A percentile compares a stretch with the other conserved stretches of the same genome.
Evolutionary conservation across 129 eudicot genomes (phyloP).

Genomic region (Pulicaria dysenterica): DNA sequence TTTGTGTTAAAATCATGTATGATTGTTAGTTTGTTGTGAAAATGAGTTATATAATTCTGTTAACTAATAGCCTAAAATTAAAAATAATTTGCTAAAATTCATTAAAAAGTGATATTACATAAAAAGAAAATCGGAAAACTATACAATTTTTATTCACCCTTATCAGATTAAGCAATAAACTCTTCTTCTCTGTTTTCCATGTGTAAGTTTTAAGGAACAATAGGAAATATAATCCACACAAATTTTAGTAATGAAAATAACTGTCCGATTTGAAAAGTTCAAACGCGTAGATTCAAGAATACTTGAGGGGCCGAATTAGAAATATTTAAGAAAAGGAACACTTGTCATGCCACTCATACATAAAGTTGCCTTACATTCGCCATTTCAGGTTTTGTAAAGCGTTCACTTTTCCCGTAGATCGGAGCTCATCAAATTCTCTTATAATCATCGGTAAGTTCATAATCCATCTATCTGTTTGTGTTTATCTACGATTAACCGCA

Average conservation of each 20-base stretch:
- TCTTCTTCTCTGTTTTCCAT: no score
- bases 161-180: no score
- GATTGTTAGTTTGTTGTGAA: no score
- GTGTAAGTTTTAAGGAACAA: neutral
- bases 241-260: conserved; percentile 31
- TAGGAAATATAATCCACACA: conserved; percentile 32
- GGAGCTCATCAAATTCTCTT: conserved; percentile 31
- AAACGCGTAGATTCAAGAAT: conserved; percentile 3
- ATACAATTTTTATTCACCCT: no score
- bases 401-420: conserved; percentile 37
- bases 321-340: conserved; percentile 6
- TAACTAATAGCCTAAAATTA: no score
- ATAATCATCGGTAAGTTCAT: conserved; percentile 25
- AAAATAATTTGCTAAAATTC: no score
- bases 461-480: conserved; percentile 10
- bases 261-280: conserved; percentile 37
- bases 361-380: conserved; percentile 43
- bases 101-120: no score
- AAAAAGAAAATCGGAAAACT: no score
- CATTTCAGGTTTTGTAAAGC: conserved; percentile 36
- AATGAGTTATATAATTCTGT: no score
- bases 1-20: no score
- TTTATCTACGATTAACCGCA: neutral
- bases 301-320: conserved; percentile 5
- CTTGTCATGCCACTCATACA: conserved; percentile 34